These are phyloP conservation scores for Fusarium heterosporum DNA, from an alignment of 2,329 filamentous ascomycete species.

Conservation along the genomic window DNA sequence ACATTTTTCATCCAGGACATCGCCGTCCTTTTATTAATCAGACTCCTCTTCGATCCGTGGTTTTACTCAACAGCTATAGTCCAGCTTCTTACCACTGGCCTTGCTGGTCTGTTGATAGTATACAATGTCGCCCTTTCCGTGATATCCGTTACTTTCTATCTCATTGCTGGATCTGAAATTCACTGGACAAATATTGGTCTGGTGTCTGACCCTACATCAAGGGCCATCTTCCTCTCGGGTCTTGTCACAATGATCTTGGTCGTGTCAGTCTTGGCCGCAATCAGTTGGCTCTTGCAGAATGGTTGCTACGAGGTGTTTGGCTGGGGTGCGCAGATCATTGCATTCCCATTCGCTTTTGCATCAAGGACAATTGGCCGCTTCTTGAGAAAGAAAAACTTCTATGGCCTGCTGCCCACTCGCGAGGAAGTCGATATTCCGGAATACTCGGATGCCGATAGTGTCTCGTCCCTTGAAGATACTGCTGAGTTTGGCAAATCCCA, in stretches of 20 bases:
- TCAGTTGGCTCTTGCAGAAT: slow-evolving; percentile 45
- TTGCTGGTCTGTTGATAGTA: slow-evolving; percentile 35
- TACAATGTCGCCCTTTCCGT: slow-evolving; percentile 43
- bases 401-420: slow-evolving; percentile 19
- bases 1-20: slow-evolving; percentile 54
- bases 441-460: slow-evolving; percentile 25
- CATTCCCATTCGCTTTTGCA: slow-evolving; percentile 44
- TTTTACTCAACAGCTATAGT: slow-evolving; percentile 29
- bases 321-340: slow-evolving; percentile 46
- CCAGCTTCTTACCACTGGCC: slow-evolving; percentile 24
- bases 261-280: slow-evolving; percentile 23
- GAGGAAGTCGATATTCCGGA: slow-evolving; percentile 14
- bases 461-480: not conserved
- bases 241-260: slow-evolving; percentile 47
- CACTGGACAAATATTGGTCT: slow-evolving; percentile 53
- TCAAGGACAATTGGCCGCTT: slow-evolving; percentile 12
- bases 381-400: slow-evolving; percentile 24
- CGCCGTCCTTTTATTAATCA: slow-evolving; percentile 48
- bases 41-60: slow-evolving; percentile 48
- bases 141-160: slow-evolving; percentile 50
- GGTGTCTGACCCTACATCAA: slow-evolving; percentile 49
- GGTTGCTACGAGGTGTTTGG: slow-evolving; percentile 44
- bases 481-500: slow-evolving; percentile 12
- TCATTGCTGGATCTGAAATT: slow-evolving; percentile 50
- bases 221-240: slow-evolving; percentile 51